These are phyloP conservation scores for Viridothelium virens DNA, from an alignment of 495 filamentous ascomycete genomes.

Conservation along the genomic window DNA sequence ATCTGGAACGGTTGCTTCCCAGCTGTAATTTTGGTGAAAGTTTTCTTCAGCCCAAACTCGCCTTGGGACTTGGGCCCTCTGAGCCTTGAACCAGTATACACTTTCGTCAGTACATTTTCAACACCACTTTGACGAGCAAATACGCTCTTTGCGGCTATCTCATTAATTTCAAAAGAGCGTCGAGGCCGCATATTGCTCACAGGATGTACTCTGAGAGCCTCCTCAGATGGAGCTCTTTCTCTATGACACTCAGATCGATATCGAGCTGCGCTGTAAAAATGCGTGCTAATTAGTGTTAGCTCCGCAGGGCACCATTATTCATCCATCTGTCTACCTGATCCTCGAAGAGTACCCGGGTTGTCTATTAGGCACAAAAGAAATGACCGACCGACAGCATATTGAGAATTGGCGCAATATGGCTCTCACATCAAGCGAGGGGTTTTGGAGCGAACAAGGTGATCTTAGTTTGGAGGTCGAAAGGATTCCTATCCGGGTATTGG, in stretches of 20 bases:
- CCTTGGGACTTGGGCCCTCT: not conserved
- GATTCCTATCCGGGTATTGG: slow-evolving; percentile 28
- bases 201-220: not conserved
- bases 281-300: slow-evolving; percentile 9
- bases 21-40: not conserved
- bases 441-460: slow-evolving; percentile 14
- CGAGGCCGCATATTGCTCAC: not conserved
- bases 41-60: not conserved
- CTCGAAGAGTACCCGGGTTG: slow-evolving; percentile 26
- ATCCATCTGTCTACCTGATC: slow-evolving; percentile 34
- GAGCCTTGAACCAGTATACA: not conserved
- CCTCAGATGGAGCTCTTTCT: not conserved
- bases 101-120: not conserved
- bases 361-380: slow-evolving; percentile 22
- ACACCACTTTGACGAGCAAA: not conserved
- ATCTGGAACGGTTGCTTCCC: not conserved
- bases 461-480: slow-evolving; percentile 14
- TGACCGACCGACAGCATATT: slow-evolving; percentile 22
- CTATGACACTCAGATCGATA: not conserved
- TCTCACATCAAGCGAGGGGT: slow-evolving; percentile 14
- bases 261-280: not conserved
- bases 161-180: not conserved
- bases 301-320: slow-evolving; percentile 32
- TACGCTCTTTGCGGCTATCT: not conserved
- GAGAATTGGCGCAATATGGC: slow-evolving; percentile 20